These are phyloP conservation scores for Coemansia sp. DNA, from an alignment of 192 early-diverging fungal genomes.

Conservation along the genomic window DNA sequence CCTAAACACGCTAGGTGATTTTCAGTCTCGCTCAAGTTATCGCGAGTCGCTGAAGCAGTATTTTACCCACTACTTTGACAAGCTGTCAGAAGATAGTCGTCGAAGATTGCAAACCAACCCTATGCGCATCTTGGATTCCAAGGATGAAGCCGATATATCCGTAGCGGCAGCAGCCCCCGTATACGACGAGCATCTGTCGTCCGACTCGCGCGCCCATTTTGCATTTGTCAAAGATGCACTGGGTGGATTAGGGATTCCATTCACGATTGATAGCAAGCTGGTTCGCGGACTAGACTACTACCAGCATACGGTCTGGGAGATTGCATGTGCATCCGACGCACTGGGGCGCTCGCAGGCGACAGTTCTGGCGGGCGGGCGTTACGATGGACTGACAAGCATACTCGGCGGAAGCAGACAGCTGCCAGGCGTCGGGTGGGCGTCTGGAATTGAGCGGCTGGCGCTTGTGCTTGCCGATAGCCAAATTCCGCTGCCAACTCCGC, in stretches of 20 bases:
- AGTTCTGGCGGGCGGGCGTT: conserved; percentile 65
- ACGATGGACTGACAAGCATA: conserved; percentile 57
- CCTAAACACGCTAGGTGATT: conserved; percentile 43
- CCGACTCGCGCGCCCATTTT: conserved; percentile 46
- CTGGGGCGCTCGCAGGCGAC: conserved; percentile 63
- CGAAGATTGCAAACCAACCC: conserved; percentile 57
- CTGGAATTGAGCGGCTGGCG: conserved; percentile 62
- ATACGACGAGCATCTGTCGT: conserved; percentile 44
- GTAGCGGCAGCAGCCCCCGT: conserved; percentile 45
- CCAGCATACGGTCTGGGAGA: conserved; percentile 68
- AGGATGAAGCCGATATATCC: conserved; percentile 51
- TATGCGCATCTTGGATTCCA: conserved; percentile 64
- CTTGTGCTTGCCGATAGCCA: conserved; percentile 26
- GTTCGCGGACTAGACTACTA: conserved; percentile 74
- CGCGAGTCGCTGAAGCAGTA: conserved; percentile 50
- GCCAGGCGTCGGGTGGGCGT: conserved; percentile 62
- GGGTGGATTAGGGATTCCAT: conserved; percentile 51
- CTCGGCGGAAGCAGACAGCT: conserved; percentile 56
- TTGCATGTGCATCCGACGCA: conserved; percentile 24
- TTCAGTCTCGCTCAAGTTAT: conserved; percentile 37
- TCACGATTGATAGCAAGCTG: conserved; percentile 50
- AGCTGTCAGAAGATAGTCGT: conserved; percentile 55
- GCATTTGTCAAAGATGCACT: conserved; percentile 49
- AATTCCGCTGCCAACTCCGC: neutral
- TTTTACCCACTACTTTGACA: conserved; percentile 23